Evolutionary conservation across 2,329 filamentous ascomycete genomes (phyloP).

Genomic region (Colletotrichum abscissum): DNA sequence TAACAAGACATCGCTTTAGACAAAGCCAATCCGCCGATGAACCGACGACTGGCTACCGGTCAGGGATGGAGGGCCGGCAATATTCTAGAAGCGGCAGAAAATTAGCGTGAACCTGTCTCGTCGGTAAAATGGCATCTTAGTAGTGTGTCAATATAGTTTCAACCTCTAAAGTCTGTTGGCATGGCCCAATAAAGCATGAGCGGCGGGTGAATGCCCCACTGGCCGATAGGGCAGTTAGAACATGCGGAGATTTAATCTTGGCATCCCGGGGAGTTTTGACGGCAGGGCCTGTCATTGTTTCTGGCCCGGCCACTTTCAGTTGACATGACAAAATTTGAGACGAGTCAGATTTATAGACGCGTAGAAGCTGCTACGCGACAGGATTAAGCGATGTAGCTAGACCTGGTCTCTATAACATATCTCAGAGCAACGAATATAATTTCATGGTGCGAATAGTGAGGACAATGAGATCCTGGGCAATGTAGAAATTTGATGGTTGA

Average conservation of each 20-base stretch:
- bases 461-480: too few relatives aligned
- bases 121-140: background rate
- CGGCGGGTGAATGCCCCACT: background rate
- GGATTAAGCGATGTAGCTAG: background rate
- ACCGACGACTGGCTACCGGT: too few relatives aligned
- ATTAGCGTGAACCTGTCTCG: background rate
- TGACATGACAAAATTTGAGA: background rate
- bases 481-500: too few relatives aligned
- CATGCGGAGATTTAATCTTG: background rate
- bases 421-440: too few relatives aligned
- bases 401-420: too few relatives aligned
- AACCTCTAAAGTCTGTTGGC: background rate
- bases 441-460: too few relatives aligned
- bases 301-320: background rate
- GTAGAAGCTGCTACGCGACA: background rate
- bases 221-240: background rate
- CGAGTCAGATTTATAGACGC: background rate
- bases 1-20: too few relatives aligned
- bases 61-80: too few relatives aligned
- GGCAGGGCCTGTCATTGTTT: background rate
- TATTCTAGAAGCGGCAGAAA: background rate
- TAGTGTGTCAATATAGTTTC: background rate
- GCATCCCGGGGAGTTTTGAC: background rate
- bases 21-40: too few relatives aligned
- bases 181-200: background rate